These are phyloP conservation scores for Colletotrichum kahawae DNA, from an alignment of 2,329 filamentous ascomycete genomes.

Conservation along the genomic window DNA sequence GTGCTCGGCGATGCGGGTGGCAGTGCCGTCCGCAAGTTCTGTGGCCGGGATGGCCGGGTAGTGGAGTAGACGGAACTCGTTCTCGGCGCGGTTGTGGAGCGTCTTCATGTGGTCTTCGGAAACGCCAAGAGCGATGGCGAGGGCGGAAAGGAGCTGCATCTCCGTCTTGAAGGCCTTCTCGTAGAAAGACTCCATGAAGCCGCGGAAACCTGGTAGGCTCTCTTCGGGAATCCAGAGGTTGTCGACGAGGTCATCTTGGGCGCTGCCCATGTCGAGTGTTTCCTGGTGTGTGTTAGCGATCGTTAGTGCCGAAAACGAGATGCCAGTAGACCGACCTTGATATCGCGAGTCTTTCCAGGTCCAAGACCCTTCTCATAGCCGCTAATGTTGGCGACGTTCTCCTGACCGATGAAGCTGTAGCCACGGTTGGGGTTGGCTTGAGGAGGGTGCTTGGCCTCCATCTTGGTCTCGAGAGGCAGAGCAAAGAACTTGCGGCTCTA, in stretches of 20 bases:
- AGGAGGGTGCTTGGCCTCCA: conserved; percentile 32
- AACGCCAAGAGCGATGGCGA: conserved; percentile 37
- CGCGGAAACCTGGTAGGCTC: conserved; percentile 40
- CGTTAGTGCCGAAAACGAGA: not conserved
- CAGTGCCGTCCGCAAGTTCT: conserved; percentile 32
- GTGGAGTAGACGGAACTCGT: conserved; percentile 23
- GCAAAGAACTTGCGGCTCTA: conserved; percentile 15
- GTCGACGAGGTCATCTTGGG: not conserved
- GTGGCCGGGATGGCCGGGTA: conserved; percentile 38
- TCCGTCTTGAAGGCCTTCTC: conserved; percentile 32
- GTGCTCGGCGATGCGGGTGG: conserved; percentile 32
- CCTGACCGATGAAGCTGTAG: conserved; percentile 34
- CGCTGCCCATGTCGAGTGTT: not conserved
- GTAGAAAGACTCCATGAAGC: conserved; percentile 34
- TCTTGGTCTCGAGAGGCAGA: conserved; percentile 30
- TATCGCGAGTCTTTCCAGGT: not conserved
- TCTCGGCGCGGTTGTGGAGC: conserved; percentile 15
- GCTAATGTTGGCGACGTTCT: conserved; percentile 30
- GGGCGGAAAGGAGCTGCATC: conserved; percentile 31
- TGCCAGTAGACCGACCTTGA: not conserved
- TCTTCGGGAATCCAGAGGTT: conserved; percentile 46
- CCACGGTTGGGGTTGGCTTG: conserved; percentile 34
- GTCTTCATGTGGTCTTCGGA: conserved; percentile 21
- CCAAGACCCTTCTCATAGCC: conserved; percentile 22
- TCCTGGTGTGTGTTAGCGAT: not conserved